phyloP scores from a whole-genome alignment of 495 filamentous ascomycete species.

The Penicillium ucsense region DNA sequence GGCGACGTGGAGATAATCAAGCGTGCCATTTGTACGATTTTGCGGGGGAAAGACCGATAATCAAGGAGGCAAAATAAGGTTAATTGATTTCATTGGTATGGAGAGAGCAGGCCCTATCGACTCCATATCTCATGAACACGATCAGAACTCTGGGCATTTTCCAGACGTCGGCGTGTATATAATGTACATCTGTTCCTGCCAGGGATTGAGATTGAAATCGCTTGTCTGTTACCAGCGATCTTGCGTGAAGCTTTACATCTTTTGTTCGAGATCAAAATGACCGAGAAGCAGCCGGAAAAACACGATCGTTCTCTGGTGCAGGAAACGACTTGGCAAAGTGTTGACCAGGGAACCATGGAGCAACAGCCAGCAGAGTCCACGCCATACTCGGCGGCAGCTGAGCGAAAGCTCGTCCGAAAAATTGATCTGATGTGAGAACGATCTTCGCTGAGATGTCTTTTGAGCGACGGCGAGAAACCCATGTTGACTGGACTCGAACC shows the following conservation, averaged over 20 bases:
- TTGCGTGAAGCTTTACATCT: no score
- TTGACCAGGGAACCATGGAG: conserved; percentile 12
- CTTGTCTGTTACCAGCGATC: no score
- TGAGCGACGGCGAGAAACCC: neutral
- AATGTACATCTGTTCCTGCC: no score
- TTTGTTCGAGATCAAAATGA: neutral
- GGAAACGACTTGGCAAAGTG: conserved; percentile 2
- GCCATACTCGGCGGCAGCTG: conserved; percentile 8
- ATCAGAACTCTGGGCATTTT: no score
- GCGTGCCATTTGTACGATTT: neutral
- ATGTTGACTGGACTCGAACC: neutral
- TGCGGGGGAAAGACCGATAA: conserved; percentile 5
- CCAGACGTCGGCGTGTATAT: no score
- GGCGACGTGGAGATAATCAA: no score
- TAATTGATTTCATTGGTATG: neutral
- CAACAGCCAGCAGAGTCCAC: neutral
- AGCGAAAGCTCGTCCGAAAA: conserved; percentile 16
- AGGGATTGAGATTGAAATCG: no score
- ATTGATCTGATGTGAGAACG: conserved; percentile 12
- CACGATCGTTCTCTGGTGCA: neutral
- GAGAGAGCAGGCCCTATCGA: neutral
- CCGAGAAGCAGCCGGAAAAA: neutral
- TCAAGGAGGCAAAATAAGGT: no score
- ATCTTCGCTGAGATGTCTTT: neutral
- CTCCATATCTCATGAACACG: neutral